Evolutionary conservation across 2,329 filamentous ascomycete genomes (phyloP), one percentile per base, ranked within the genome.

Genomic region (Lecanicillium sp.): DNA sequence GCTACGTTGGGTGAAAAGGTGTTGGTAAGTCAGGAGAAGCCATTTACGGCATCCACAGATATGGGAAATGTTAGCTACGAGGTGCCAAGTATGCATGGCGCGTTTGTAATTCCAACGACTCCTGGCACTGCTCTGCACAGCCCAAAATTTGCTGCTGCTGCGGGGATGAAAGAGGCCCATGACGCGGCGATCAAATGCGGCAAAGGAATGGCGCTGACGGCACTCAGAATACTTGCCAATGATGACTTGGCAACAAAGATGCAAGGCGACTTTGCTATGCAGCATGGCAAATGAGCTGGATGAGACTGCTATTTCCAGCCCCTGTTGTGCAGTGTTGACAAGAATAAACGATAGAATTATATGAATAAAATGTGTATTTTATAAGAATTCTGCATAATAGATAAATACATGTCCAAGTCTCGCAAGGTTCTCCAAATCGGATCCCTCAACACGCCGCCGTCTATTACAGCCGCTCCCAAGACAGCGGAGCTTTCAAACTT

Each of bases 11-110:
- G 53, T 6, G 54, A 57, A 27, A 58, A 58, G 10, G 52, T 64
- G 6, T 44, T 62, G 12, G 19, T 47, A n/a, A 32, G 41, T 12
- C 55, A 62, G 32, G 55, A 62, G 3, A 57, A 61, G 33, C 51
- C 60, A 1, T 46, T 64, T 39, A 46, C 45, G 7, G 51, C 46
- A 5, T 66, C 64, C 1, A 66, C 65, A 0, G 64, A 68, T 49
- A 65, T 66, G 64, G 65, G 65, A 8, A 69, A 69, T 33, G 64
- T 69, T 22, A 60, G 57, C 18, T 64, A 68, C 34, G 43, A 59
- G 3, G 49, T 62, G 3, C 66, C 66, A 2, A 61, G 60, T 2
- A 59, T 70, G 31, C 66, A 70, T 41, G 60, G 65, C 15, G 62
- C 59, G 33, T 69, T 69, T 38, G 56, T 51, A 1, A 65, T 70